Percentiles rank a stretch among this genome's conserved stretches.
Conservation (phyloP, 768 basidiomycete genomes). For the Ramaria sp. region DNA sequence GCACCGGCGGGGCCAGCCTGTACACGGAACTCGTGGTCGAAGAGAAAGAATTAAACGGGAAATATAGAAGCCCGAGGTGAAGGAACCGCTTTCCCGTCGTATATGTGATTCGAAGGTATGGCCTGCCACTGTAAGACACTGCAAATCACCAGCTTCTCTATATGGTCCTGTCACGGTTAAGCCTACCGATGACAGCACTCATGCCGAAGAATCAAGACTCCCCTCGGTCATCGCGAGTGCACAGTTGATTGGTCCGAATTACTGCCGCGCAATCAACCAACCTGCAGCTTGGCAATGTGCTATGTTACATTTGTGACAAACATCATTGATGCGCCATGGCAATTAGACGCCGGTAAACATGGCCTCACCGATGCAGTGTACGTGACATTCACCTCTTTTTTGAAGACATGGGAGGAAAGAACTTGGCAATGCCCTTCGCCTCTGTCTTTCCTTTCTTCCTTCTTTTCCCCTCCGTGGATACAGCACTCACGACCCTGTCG, state of each 20-base stretch:
- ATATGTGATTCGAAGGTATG: background rate
- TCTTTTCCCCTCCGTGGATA: constrained; percentile 20
- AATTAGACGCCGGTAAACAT: too few relatives aligned
- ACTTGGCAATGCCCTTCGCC: constrained; percentile 35
- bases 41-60: background rate
- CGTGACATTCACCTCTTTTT: background rate
- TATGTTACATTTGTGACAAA: too few relatives aligned
- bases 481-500: constrained; percentile 16
- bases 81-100: background rate
- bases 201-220: too few relatives aligned
- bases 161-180: background rate
- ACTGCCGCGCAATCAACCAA: too few relatives aligned
- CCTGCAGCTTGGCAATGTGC: too few relatives aligned
- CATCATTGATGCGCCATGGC: too few relatives aligned
- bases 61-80: background rate
- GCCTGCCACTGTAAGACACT: background rate
- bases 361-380: background rate
- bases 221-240: too few relatives aligned
- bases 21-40: background rate
- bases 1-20: background rate
- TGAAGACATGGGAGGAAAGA: constrained; percentile 25
- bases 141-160: background rate
- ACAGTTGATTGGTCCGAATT: too few relatives aligned
- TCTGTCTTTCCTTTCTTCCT: constrained; percentile 19
- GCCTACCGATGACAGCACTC: too few relatives aligned